Evolutionary conservation across 805 yeast genomes (phyloP).

Genomic region (Ogataea allantospora): DNA sequence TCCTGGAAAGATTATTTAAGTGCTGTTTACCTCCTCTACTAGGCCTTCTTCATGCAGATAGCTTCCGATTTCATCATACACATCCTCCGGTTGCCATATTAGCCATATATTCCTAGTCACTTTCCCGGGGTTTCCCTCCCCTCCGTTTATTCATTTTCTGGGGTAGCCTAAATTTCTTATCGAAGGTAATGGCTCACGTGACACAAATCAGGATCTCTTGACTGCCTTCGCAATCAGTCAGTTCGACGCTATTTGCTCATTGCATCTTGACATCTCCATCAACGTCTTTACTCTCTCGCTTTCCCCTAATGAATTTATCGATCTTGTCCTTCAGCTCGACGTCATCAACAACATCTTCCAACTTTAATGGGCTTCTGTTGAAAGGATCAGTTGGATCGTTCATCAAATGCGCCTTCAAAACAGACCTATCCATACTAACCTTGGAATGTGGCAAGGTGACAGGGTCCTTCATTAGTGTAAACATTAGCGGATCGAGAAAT

Average conservation of each 20-base stretch:
- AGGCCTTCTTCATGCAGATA: neutral
- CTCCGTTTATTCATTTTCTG: neutral
- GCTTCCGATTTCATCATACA: neutral
- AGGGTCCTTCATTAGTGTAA: constrained; percentile 92
- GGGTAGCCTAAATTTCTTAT: constrained; percentile 7
- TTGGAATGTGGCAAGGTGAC: constrained; percentile 89
- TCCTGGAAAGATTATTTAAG: constrained; percentile 1
- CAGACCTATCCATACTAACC: constrained; percentile 82
- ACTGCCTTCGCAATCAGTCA: no score
- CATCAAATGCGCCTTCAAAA: constrained; percentile 88
- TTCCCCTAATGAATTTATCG: constrained; percentile 50
- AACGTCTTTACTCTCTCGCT: constrained; percentile 31
- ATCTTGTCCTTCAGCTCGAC: constrained; percentile 64
- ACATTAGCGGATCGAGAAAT: constrained; percentile 95
- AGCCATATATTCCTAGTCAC: neutral
- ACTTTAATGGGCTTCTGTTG: constrained; percentile 83
- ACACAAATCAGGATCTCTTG: neutral
- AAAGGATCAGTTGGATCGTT: constrained; percentile 98
- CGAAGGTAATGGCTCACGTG: neutral
- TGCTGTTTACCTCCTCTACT: neutral
- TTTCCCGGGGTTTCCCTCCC: neutral
- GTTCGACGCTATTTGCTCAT: no score
- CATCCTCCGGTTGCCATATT: constrained; percentile 3
- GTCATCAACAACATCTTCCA: constrained; percentile 86
- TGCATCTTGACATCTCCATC: constrained; percentile 29